phyloP scores from a whole-genome alignment of 768 basidiomycete genomes.

The Phanerochaete carnosa region DNA sequence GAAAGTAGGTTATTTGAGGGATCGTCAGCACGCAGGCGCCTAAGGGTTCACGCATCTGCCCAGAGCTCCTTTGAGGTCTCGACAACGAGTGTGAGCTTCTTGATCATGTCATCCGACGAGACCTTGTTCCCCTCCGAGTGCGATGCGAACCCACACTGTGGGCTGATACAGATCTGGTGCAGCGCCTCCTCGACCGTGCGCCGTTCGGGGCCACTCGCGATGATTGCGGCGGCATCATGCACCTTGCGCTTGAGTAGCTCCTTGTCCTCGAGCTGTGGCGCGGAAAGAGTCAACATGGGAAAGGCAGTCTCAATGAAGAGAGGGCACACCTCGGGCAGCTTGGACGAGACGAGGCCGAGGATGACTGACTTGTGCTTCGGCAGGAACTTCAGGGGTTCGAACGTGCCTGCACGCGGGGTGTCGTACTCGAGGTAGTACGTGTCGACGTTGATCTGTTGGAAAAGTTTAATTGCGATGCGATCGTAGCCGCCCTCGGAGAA shows the following conservation, averaged over 20 bases:
- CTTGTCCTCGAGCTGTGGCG: slow-evolving; percentile 37
- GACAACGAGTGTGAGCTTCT: slow-evolving; percentile 33
- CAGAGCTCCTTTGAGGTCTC: slow-evolving; percentile 36
- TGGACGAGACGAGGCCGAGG: slow-evolving; percentile 43
- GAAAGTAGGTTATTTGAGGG: no score
- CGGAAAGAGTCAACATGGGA: background rate
- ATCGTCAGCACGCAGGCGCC: no score
- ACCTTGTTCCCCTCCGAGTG: slow-evolving; percentile 44
- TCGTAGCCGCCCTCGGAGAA: slow-evolving; percentile 62
- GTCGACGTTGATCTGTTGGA: slow-evolving; percentile 58
- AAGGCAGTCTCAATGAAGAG: background rate
- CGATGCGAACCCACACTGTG: slow-evolving; percentile 50
- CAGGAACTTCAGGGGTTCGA: slow-evolving; percentile 48
- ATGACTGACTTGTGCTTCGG: slow-evolving; percentile 42
- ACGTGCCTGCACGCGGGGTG: slow-evolving; percentile 59
- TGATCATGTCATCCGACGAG: slow-evolving; percentile 31
- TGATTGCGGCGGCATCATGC: slow-evolving; percentile 38
- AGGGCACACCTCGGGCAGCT: slow-evolving; percentile 33
- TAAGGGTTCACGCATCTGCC: slow-evolving; percentile 17
- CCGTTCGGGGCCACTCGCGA: slow-evolving; percentile 37
- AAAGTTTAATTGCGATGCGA: slow-evolving; percentile 51
- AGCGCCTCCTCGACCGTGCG: slow-evolving; percentile 38
- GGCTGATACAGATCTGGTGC: slow-evolving; percentile 41
- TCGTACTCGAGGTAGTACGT: slow-evolving; percentile 59
- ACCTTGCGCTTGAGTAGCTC: slow-evolving; percentile 36